Evolutionary conservation across 208 protist species (phyloP).

Genomic region (Wallacemonas sp.): DNA sequence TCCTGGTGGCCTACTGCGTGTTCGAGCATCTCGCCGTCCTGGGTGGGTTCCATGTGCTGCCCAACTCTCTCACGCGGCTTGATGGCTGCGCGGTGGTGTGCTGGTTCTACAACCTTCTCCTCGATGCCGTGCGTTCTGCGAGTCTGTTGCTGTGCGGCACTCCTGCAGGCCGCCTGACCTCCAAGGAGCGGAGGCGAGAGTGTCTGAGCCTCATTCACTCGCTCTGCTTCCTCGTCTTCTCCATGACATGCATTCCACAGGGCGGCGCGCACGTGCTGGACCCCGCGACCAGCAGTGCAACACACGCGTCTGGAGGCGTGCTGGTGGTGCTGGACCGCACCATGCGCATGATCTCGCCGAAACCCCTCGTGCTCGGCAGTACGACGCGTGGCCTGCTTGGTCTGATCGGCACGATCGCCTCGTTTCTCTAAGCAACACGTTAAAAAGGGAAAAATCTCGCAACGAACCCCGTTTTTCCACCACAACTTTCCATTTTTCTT

Average conservation of each 20-base stretch:
- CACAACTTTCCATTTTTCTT: too few species aligned
- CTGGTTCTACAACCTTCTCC: slow-evolving; percentile 84
- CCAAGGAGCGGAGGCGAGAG: slow-evolving; percentile 64
- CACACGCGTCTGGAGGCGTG: not conserved
- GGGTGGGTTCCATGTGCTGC: slow-evolving; percentile 58
- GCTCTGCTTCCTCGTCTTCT: slow-evolving; percentile 78
- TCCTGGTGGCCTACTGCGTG: slow-evolving; percentile 81
- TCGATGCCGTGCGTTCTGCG: slow-evolving; percentile 53
- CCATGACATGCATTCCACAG: slow-evolving; percentile 77
- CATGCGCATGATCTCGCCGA: not conserved
- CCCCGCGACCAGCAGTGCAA: not conserved
- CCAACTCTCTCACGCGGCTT: slow-evolving; percentile 42
- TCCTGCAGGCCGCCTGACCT: slow-evolving; percentile 54
- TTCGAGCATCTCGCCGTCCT: slow-evolving; percentile 84
- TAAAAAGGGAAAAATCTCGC: too few species aligned
- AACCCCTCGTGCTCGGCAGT: slow-evolving; percentile 2
- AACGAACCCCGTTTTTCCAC: too few species aligned
- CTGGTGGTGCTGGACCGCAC: not conserved
- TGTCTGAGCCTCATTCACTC: slow-evolving; percentile 77
- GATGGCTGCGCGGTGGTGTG: slow-evolving; percentile 80
- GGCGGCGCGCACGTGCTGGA: slow-evolving; percentile 73
- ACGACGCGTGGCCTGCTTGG: not conserved
- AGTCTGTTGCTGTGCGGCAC: slow-evolving; percentile 51
- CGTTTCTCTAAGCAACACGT: slow-evolving; percentile 2
- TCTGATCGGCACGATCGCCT: slow-evolving; percentile 10